These are phyloP conservation scores for Areca catechu DNA, from an alignment of 176 grass and related monocot genomes.

Conservation along the genomic window DNA sequence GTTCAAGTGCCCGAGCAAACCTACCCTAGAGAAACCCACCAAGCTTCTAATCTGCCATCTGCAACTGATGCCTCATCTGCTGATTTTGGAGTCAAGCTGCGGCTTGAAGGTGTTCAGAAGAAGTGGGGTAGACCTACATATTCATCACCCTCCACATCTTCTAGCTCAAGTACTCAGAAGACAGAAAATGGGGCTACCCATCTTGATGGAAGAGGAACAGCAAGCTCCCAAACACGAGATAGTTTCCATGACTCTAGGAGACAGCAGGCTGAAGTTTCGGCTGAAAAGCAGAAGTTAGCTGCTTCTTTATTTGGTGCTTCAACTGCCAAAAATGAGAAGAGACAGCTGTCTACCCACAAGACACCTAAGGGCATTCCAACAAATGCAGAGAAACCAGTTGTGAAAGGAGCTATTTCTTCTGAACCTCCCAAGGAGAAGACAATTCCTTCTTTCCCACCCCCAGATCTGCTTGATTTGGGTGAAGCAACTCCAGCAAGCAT, in stretches of 20 bases:
- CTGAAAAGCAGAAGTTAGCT: conserved; percentile 83
- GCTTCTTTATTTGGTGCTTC: conserved; percentile 86
- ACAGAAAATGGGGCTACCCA: conserved; percentile 42
- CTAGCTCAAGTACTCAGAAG: conserved; percentile 55
- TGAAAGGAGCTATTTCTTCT: conserved; percentile 11
- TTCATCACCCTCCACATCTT: conserved; percentile 65
- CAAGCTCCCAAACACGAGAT: conserved; percentile 39
- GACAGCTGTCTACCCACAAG: conserved; percentile 30
- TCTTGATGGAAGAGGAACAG: conserved; percentile 37
- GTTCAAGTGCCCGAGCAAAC: conserved; percentile 62
- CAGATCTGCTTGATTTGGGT: conserved; percentile 84
- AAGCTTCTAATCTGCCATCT: conserved; percentile 35
- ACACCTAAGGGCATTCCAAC: conserved; percentile 34
- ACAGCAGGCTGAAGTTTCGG: conserved; percentile 61
- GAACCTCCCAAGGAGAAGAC: conserved; percentile 53
- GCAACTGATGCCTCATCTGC: conserved; percentile 44
- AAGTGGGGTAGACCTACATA: conserved; percentile 90
- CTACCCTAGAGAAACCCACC: conserved; percentile 59
- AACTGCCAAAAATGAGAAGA: conserved; percentile 52
- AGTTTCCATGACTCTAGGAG: conserved; percentile 46
- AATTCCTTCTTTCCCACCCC: conserved; percentile 39
- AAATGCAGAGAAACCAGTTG: conserved; percentile 28
- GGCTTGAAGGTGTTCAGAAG: conserved; percentile 89
- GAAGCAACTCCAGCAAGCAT: conserved; percentile 37
- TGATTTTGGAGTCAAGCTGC: conserved; percentile 62